These are phyloP conservation scores for Primulina eburnea DNA, from an alignment of 257 asterid species.

Conservation along the genomic window DNA sequence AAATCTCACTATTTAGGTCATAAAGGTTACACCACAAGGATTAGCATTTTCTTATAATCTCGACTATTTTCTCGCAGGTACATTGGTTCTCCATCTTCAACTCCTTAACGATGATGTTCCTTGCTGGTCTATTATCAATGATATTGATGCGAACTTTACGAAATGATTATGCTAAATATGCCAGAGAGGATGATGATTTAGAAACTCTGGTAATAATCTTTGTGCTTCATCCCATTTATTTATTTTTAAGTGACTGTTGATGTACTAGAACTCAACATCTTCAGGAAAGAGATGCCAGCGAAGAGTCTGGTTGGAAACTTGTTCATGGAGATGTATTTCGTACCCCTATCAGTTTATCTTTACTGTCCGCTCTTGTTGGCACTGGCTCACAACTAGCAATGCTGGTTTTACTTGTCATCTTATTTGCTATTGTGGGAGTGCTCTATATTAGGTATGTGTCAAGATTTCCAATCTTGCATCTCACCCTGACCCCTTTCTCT, in stretches of 20 bases:
- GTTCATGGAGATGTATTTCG: slow-evolving; percentile 67
- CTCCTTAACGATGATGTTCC: slow-evolving; percentile 69
- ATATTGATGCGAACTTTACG: slow-evolving; percentile 61
- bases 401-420: slow-evolving; percentile 55
- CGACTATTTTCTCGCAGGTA: slow-evolving; percentile 37
- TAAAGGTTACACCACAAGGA: not conserved
- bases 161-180: slow-evolving; percentile 66
- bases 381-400: slow-evolving; percentile 58
- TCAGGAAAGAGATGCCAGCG: slow-evolving; percentile 64
- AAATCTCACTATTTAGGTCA: not conserved
- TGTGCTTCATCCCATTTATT: not conserved
- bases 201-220: slow-evolving; percentile 47
- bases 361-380: slow-evolving; percentile 62
- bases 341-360: slow-evolving; percentile 40
- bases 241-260: not conserved
- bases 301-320: slow-evolving; percentile 73
- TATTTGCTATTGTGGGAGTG: slow-evolving; percentile 57
- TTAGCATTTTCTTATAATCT: not conserved
- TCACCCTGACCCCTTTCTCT: not conserved
- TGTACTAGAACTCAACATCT: slow-evolving; percentile 15
- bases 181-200: slow-evolving; percentile 63
- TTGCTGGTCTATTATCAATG: slow-evolving; percentile 63
- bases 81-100: slow-evolving; percentile 67
- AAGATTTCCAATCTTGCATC: not conserved
- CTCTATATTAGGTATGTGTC: slow-evolving; percentile 52